Evolutionary conservation across 805 yeast genomes (phyloP).

Genomic region (Isabelozyma heimii): DNA sequence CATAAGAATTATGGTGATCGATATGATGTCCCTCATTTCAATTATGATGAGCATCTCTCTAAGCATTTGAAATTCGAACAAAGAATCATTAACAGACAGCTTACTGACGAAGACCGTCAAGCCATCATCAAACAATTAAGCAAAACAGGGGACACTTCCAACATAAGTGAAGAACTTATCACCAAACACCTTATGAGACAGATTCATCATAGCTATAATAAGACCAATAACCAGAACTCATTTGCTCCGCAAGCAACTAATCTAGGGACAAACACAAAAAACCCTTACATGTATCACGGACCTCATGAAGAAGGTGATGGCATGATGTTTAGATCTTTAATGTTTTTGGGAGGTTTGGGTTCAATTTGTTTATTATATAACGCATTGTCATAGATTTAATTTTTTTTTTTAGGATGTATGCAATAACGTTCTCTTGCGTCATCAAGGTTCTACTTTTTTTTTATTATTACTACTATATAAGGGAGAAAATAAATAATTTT

Average conservation of each 20-base stretch:
- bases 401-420: constrained; percentile 1
- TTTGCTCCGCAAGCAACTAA: constrained; percentile 1
- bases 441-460: background rate
- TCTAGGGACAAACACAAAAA: constrained; percentile 3
- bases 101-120: constrained; percentile 28
- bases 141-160: constrained; percentile 27
- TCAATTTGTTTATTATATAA: constrained; percentile 27
- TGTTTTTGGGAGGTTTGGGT: constrained; percentile 32
- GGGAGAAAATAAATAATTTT: background rate
- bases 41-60: constrained; percentile 51
- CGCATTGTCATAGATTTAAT: background rate
- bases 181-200: constrained; percentile 43
- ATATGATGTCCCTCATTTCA: constrained; percentile 60
- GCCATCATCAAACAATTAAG: constrained; percentile 31
- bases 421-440: background rate
- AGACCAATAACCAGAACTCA: constrained; percentile 6
- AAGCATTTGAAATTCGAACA: constrained; percentile 51
- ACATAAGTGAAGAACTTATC: constrained; percentile 36
- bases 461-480: background rate
- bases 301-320: constrained; percentile 20
- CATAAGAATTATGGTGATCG: constrained; percentile 41
- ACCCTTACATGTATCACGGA: constrained; percentile 35
- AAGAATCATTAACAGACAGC: constrained; percentile 31
- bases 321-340: constrained; percentile 17
- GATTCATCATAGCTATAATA: constrained; percentile 16